Conservation (phyloP, 257 asterid species). For the Nicotiana otophora region DNA sequence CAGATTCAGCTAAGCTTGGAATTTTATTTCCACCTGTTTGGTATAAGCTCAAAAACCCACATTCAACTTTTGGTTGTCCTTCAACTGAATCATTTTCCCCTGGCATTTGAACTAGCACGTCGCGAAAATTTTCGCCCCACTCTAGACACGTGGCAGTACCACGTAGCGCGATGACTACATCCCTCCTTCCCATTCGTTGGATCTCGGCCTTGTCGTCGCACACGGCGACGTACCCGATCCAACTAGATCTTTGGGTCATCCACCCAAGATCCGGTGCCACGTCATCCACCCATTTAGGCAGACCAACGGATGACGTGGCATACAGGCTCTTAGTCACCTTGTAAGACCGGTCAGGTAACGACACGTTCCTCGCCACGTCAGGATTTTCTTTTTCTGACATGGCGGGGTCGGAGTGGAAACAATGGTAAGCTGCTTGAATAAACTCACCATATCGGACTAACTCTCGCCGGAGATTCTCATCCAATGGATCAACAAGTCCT, state of each 20-base stretch:
- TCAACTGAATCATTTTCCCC: conserved; percentile 9
- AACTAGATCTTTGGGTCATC: conserved; percentile 91
- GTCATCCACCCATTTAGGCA: conserved; percentile 78
- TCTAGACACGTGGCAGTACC: conserved; percentile 96
- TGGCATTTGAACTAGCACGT: conserved; percentile 44
- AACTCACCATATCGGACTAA: conserved; percentile 82
- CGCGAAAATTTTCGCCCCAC: conserved; percentile 78
- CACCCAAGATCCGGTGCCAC: conserved; percentile 90
- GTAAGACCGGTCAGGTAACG: conserved; percentile 59
- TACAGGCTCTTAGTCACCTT: conserved; percentile 70
- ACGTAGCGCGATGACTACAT: conserved; percentile 73
- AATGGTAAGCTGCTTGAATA: conserved; percentile 85
- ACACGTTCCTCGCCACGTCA: conserved; percentile 40
- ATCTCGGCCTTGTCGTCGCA: conserved; percentile 69
- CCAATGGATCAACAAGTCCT: conserved; percentile 86
- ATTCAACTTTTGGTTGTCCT: conserved; percentile 52
- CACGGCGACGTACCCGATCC: conserved; percentile 87
- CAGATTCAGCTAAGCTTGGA: conserved; percentile 70
- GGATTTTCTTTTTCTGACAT: conserved; percentile 35
- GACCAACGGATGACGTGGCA: conserved; percentile 70
- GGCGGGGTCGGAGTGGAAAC: conserved; percentile 68
- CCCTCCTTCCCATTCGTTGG: conserved; percentile 86
- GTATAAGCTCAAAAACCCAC: conserved; percentile 63
- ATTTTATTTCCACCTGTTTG: conserved; percentile 59
- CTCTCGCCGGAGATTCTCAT: conserved; percentile 92